phyloP scores from a whole-genome alignment of 148 eudicot genomes.

The Diospyros lotus region DNA sequence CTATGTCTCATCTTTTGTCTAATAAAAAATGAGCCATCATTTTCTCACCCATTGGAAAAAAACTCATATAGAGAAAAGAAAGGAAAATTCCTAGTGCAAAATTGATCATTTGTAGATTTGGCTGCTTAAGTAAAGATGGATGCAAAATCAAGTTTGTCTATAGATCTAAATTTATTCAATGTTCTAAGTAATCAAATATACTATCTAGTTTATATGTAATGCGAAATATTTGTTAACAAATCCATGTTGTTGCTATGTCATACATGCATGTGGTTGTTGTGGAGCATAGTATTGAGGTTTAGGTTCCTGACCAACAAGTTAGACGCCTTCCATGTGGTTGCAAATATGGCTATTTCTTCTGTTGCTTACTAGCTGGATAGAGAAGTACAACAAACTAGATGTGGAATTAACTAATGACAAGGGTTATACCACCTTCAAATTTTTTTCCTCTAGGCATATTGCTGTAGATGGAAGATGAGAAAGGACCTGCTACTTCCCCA shows the following conservation, averaged over 20 bases:
- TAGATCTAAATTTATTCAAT: no score
- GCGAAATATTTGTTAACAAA: no score
- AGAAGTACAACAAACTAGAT: slow-evolving; percentile 42
- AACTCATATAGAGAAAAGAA: no score
- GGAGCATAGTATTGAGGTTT: slow-evolving; percentile 25
- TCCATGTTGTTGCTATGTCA: not conserved
- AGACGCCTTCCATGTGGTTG: slow-evolving; percentile 32
- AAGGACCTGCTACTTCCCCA: slow-evolving; percentile 1
- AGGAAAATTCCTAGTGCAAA: no score
- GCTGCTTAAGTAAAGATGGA: no score
- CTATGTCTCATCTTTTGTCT: no score
- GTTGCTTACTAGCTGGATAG: slow-evolving; percentile 31
- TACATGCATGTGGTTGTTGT: slow-evolving; percentile 24
- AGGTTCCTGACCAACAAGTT: slow-evolving; percentile 39
- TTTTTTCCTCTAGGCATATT: slow-evolving; percentile 47
- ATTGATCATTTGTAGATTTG: no score
- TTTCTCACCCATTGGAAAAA: no score
- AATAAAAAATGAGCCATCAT: no score
- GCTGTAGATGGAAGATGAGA: slow-evolving; percentile 37
- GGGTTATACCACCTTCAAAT: slow-evolving; percentile 33
- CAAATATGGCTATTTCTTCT: slow-evolving; percentile 42
- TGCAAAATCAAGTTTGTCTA: no score
- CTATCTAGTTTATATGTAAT: no score
- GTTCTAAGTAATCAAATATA: no score
- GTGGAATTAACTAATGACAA: slow-evolving; percentile 22